Conservation (phyloP, 78 protist species). For the Tieghemostelium lacteum region DNA sequence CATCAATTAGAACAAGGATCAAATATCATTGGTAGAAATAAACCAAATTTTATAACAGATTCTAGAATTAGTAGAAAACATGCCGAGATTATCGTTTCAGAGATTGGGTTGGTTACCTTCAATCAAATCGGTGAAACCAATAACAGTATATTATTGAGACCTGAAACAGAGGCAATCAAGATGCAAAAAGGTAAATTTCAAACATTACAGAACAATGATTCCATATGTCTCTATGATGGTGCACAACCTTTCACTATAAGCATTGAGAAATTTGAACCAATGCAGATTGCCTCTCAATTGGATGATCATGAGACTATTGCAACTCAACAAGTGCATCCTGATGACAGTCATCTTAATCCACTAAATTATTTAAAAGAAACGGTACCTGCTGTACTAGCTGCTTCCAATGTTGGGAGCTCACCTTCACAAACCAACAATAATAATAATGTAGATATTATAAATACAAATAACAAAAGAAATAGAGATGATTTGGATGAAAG, state of each 20-base stretch:
- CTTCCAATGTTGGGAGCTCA: not conserved
- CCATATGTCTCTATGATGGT: conserved; percentile 7
- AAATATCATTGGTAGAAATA: conserved; percentile 55
- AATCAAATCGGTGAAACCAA: conserved; percentile 52
- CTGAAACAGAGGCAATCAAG: not conserved
- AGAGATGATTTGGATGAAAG: not conserved
- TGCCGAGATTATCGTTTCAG: conserved; percentile 71
- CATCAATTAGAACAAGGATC: not conserved
- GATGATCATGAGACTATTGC: not conserved
- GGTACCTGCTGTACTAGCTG: too few relatives aligned
- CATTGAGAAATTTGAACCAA: conserved; percentile 4
- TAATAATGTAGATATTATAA: not conserved
- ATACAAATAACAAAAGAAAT: not conserved
- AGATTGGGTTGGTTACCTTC: conserved; percentile 23
- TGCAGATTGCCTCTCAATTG: not conserved
- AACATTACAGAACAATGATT: not conserved
- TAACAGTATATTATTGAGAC: conserved; percentile 12
- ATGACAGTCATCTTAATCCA: not conserved
- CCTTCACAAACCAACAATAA: not conserved
- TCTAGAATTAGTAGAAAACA: conserved; percentile 36
- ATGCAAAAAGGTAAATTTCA: not conserved
- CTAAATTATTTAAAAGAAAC: too few relatives aligned
- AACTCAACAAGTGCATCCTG: conserved; percentile 4
- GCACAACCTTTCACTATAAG: not conserved
- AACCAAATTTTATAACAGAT: conserved; percentile 23